phyloP scores from a whole-genome alignment of 768 basidiomycete genomes.

The Podaxis rugospora region DNA sequence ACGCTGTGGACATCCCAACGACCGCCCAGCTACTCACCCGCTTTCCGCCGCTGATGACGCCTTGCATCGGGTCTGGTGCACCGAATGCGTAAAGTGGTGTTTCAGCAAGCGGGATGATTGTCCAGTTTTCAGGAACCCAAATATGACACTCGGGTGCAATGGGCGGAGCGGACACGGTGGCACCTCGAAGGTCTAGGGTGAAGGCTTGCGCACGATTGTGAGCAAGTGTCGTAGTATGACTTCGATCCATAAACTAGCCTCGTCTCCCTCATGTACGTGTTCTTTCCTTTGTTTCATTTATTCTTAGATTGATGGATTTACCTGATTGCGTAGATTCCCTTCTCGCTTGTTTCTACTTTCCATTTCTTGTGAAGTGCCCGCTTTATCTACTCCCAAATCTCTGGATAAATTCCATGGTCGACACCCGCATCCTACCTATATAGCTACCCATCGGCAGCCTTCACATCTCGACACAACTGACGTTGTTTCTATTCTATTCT shows the following conservation, averaged over 20 bases:
- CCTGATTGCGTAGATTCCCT: background rate
- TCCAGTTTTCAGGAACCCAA: background rate
- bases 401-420: background rate
- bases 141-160: background rate
- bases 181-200: background rate
- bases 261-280: constrained; percentile 3
- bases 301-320: background rate
- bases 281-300: background rate
- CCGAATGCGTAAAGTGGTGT: constrained; percentile 23
- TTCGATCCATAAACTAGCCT: background rate
- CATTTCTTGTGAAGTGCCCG: background rate
- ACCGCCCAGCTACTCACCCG: constrained; percentile 18
- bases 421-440: background rate
- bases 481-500: background rate
- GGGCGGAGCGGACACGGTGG: background rate
- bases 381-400: background rate
- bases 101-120: constrained; percentile 13
- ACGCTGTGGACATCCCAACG: constrained; percentile 26
- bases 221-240: background rate
- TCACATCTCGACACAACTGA: constrained; percentile 1
- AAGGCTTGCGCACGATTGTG: constrained; percentile 6
- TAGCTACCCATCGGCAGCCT: background rate
- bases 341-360: background rate
- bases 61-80: constrained; percentile 27
- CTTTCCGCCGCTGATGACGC: constrained; percentile 22